These are phyloP conservation scores for Hepatocystis sp. DNA, from an alignment of 169 alveolate species.

Conservation along the genomic window DNA sequence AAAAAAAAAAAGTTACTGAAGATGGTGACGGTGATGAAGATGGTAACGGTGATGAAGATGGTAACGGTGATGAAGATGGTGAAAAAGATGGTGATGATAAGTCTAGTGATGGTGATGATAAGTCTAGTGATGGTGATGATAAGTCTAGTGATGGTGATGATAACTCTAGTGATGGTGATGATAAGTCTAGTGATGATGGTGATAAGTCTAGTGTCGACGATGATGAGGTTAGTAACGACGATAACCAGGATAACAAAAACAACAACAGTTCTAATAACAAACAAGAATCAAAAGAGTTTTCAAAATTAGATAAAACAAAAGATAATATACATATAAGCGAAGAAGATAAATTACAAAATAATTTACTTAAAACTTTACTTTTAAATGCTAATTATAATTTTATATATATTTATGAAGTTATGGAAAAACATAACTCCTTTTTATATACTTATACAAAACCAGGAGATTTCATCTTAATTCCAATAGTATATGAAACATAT, in stretches of 20 bases:
- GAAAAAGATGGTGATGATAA: background rate
- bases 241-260: background rate
- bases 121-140: too few species aligned
- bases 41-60: background rate
- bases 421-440: slow-evolving; percentile 22
- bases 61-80: background rate
- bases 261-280: background rate
- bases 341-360: slow-evolving; percentile 10
- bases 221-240: too few species aligned
- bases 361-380: slow-evolving; percentile 18
- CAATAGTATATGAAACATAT: slow-evolving; percentile 36
- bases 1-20: too few species aligned
- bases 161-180: too few species aligned
- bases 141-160: too few species aligned
- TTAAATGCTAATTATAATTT: slow-evolving; percentile 47
- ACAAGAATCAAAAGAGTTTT: too few species aligned
- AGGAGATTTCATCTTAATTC: slow-evolving; percentile 50
- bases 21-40: slow-evolving; percentile 15
- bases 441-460: slow-evolving; percentile 33
- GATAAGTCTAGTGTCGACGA: too few species aligned
- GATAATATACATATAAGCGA: background rate
- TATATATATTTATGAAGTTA: slow-evolving; percentile 54
- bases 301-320: slow-evolving; percentile 1
- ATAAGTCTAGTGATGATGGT: too few species aligned
- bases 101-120: too few species aligned